phyloP scores from a whole-genome alignment of 306 rosid species.

The Arachis stenosperma region DNA sequence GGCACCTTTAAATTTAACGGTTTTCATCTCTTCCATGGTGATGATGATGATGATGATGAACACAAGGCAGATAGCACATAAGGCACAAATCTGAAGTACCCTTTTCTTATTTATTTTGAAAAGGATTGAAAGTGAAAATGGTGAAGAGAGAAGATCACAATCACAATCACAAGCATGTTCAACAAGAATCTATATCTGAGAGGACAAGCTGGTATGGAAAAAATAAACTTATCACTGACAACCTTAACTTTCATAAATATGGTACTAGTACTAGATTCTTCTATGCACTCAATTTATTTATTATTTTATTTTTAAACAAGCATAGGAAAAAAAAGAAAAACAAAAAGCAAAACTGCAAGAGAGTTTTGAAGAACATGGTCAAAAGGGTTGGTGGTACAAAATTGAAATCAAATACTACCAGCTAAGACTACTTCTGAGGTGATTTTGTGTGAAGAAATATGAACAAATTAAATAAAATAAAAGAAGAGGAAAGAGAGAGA shows the following conservation, averaged over 20 bases:
- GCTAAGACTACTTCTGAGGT: too few species aligned
- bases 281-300: constrained; percentile 1
- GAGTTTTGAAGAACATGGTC: neutral
- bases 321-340: neutral
- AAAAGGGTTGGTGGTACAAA: neutral
- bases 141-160: constrained; percentile 20
- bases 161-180: constrained; percentile 32
- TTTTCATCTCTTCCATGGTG: constrained; percentile 29
- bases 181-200: constrained; percentile 35
- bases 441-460: too few species aligned
- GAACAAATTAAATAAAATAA: too few species aligned
- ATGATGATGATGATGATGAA: constrained; percentile 11
- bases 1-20: constrained; percentile 36
- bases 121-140: constrained; percentile 22
- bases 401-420: constrained; percentile 18
- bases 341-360: neutral
- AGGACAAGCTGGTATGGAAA: constrained; percentile 39
- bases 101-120: constrained; percentile 14
- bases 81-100: constrained; percentile 28
- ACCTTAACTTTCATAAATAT: constrained; percentile 32
- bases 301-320: too few species aligned
- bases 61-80: constrained; percentile 10
- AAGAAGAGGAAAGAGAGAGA: neutral
- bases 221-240: constrained; percentile 34
- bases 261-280: constrained; percentile 32